Evolutionary conservation across 2,329 filamentous ascomycete genomes (phyloP), one percentile per base, ranked within the genome.

Genomic region (Rhynchosporium agropyri): DNA sequence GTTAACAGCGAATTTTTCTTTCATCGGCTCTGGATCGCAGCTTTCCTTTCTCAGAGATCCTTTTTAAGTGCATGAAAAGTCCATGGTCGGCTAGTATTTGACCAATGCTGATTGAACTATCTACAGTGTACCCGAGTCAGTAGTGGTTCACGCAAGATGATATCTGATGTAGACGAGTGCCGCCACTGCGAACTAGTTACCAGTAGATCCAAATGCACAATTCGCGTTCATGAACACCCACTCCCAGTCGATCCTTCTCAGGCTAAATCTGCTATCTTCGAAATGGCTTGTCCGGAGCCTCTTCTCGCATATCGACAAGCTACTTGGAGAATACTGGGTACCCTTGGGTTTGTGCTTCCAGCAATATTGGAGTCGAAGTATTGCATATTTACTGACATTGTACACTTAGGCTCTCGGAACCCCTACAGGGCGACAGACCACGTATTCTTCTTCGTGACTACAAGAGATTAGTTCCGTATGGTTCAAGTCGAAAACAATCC

Each of bases 251-350:
- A 75, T 2, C 53, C 69, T 0, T 63, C 71, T 2, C 67, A 76
- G 9, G 74, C 74, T n/a, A 79, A 80, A 38, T 76, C 75, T 0
- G 72, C 83, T 0, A 65, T 86, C 0, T 84, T 87, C 57, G 84
- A 87, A 64, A 71, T 87, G 0, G 64, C 59, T 0, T 75, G 77
- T 28, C 84, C 84, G 0, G 38, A 67, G 3, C 73, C 74, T 3
- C 79, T 85, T 28, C 73, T 74, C 2, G 71, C 73, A 0, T 88
- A 86, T 70, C 77, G 85, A 12, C 78, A 84, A 60, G 74, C 77
- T 3, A 84, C 81, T 0, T 86, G 81, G 81, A 69, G 66, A 3
- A 77, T 86, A 3, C 28, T 83, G 0, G 70, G 72, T 2, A 67
- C 60, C 13, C 38, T 57, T 36, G 54, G 40, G 43, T 43, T n/a